phyloP scores from a whole-genome alignment of 768 basidiomycete species.

The Albatrellus ellisii region DNA sequence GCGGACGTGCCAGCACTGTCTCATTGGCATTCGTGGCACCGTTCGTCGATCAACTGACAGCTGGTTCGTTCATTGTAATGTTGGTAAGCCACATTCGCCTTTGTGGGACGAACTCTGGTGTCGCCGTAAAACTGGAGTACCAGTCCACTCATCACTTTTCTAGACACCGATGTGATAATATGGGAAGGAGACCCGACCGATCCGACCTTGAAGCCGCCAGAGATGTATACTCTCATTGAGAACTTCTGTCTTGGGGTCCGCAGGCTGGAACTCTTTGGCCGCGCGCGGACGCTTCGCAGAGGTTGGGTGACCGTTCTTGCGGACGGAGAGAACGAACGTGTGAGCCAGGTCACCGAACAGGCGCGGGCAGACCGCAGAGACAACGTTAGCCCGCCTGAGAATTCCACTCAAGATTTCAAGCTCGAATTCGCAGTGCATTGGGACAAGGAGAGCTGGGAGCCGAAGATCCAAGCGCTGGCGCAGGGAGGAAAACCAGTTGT shows the following conservation, averaged over 20 bases:
- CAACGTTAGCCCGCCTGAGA: constrained; percentile 15
- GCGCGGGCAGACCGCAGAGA: constrained; percentile 12
- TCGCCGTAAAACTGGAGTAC: constrained; percentile 3
- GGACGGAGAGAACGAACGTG: constrained; percentile 44
- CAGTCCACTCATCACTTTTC: neutral
- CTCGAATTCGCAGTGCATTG: constrained; percentile 30
- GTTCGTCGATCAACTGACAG: constrained; percentile 89
- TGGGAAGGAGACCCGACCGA: constrained; percentile 89
- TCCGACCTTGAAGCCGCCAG: constrained; percentile 81
- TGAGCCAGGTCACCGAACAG: constrained; percentile 23
- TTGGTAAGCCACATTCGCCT: constrained; percentile 43
- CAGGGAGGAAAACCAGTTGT: constrained; percentile 36
- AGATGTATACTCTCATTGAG: constrained; percentile 92
- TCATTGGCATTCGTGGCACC: constrained; percentile 96
- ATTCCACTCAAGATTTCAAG: too few relatives aligned
- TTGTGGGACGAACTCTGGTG: too few relatives aligned
- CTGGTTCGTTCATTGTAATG: constrained; percentile 97
- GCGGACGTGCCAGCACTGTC: constrained; percentile 88
- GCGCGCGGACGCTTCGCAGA: constrained; percentile 49
- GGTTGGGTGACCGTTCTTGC: constrained; percentile 89
- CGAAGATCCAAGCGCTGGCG: constrained; percentile 38
- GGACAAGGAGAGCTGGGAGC: constrained; percentile 56
- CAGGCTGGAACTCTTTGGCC: constrained; percentile 83
- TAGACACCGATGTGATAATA: constrained; percentile 92
- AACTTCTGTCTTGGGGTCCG: constrained; percentile 94